Evolutionary conservation across 306 rosid genomes (phyloP).

Genomic region (Quercus robur): DNA sequence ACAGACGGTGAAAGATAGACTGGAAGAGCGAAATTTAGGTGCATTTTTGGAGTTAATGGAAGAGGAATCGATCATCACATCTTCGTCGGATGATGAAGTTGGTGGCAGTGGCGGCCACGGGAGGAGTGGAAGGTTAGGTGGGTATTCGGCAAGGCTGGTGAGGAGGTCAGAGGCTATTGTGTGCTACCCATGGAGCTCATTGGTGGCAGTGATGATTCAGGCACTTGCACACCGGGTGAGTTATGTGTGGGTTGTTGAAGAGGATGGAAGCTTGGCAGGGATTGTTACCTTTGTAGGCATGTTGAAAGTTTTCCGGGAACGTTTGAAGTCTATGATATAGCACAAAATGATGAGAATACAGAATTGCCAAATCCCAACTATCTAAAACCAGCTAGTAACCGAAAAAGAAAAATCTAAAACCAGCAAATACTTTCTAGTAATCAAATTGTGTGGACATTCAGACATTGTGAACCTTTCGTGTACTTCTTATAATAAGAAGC

Average conservation of each 20-base stretch:
- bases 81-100: conserved; percentile 78
- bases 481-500: no score
- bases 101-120: conserved; percentile 7
- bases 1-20: conserved; percentile 58
- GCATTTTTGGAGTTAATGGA: conserved; percentile 54
- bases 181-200: conserved; percentile 73
- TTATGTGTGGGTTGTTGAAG: conserved; percentile 84
- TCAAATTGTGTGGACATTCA: neutral
- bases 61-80: conserved; percentile 45
- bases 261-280: conserved; percentile 65
- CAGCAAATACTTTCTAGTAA: neutral
- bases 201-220: conserved; percentile 90
- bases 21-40: conserved; percentile 40
- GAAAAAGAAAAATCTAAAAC: neutral
- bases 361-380: no score
- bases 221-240: conserved; percentile 72
- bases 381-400: neutral
- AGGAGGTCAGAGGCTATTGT: conserved; percentile 71
- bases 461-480: neutral
- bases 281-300: conserved; percentile 61
- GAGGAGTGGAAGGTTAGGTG: conserved; percentile 47
- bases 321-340: conserved; percentile 36
- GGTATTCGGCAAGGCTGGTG: conserved; percentile 49
- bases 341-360: neutral
- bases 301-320: conserved; percentile 68